These are phyloP conservation scores for Vicia sativa DNA, from an alignment of 306 rosid genomes.

Conservation along the genomic window DNA sequence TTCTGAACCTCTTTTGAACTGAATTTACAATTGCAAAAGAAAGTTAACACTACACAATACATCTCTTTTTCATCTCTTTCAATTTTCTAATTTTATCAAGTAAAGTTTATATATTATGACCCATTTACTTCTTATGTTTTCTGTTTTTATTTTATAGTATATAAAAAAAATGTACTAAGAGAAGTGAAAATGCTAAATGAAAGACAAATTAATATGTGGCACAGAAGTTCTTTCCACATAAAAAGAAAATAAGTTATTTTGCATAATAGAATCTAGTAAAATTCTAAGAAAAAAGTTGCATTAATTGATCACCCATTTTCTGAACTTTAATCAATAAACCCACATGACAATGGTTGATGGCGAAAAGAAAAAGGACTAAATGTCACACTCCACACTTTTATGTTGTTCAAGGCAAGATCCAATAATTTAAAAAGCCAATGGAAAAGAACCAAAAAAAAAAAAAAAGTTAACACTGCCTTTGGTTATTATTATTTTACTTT, in stretches of 20 bases:
- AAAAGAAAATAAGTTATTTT: no score
- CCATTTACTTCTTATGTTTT: no score
- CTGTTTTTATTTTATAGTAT: no score
- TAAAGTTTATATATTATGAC: not conserved
- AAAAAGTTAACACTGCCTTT: constrained; percentile 40
- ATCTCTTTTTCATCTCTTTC: constrained; percentile 20
- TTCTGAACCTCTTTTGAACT: constrained; percentile 12
- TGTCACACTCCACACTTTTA: constrained; percentile 30
- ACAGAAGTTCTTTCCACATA: no score
- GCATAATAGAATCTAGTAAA: not conserved
- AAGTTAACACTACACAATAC: not conserved
- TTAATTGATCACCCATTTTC: constrained; percentile 32
- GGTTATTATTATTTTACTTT: constrained; percentile 35
- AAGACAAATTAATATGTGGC: no score
- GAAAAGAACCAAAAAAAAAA: constrained; percentile 5
- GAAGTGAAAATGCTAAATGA: no score
- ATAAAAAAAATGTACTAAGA: no score
- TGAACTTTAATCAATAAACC: constrained; percentile 38
- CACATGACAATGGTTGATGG: constrained; percentile 34
- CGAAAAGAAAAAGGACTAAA: constrained; percentile 15
- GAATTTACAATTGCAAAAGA: not conserved
- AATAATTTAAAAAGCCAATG: not conserved
- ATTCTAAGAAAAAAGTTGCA: constrained; percentile 27
- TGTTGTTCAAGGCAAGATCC: constrained; percentile 35
- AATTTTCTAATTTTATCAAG: constrained; percentile 23